These are phyloP conservation scores for Aspergillus cavernicola DNA, from an alignment of 495 filamentous ascomycete species.

Conservation along the genomic window DNA sequence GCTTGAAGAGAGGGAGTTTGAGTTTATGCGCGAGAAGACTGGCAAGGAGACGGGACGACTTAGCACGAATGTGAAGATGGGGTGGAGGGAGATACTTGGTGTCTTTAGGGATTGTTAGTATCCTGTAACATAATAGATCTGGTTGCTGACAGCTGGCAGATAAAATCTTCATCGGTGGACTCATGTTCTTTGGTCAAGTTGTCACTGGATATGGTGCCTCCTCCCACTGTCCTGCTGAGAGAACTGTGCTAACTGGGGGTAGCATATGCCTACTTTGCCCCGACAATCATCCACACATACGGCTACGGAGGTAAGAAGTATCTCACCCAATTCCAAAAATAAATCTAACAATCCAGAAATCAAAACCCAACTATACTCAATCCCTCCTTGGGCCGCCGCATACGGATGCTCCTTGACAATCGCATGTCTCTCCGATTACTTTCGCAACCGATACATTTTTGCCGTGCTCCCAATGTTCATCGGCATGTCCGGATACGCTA, in stretches of 20 bases:
- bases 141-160: slow-evolving; percentile 28
- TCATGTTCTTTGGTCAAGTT: slow-evolving; percentile 81
- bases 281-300: slow-evolving; percentile 67
- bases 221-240: slow-evolving; percentile 50
- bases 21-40: slow-evolving; percentile 68
- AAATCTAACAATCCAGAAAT: too few species aligned
- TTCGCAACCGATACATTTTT: slow-evolving; percentile 73
- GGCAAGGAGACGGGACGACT: slow-evolving; percentile 71
- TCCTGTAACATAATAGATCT: not conserved
- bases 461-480: slow-evolving; percentile 54
- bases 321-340: too few species aligned
- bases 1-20: slow-evolving; percentile 67
- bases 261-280: slow-evolving; percentile 73
- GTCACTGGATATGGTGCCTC: slow-evolving; percentile 72
- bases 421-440: slow-evolving; percentile 63
- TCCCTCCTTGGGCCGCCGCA: slow-evolving; percentile 76
- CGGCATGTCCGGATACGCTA: slow-evolving; percentile 59
- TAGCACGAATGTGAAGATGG: slow-evolving; percentile 60
- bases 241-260: too few species aligned
- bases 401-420: slow-evolving; percentile 71
- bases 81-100: slow-evolving; percentile 54
- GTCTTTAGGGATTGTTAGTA: slow-evolving; percentile 67
- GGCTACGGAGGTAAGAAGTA: slow-evolving; percentile 46
- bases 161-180: slow-evolving; percentile 69
- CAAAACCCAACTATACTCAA: slow-evolving; percentile 71